Evolutionary conservation across 116 monocot species (phyloP).

Genomic region (Cymodocea nodosa): DNA sequence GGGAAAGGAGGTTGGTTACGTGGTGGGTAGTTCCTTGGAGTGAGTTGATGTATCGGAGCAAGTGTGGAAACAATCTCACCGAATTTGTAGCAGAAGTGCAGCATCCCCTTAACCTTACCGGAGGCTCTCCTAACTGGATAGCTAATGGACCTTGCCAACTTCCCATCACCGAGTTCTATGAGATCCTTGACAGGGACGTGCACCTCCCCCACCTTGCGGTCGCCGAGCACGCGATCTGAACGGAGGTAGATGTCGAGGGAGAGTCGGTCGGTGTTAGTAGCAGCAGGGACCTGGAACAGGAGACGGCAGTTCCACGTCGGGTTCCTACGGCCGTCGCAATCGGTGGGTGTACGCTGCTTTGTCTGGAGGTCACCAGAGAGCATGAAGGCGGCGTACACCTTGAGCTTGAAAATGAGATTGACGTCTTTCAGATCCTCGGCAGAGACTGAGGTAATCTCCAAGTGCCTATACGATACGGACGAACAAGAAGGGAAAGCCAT

Average conservation of each 20-base stretch:
- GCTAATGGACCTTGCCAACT: constrained; percentile 9
- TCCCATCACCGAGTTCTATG: background rate
- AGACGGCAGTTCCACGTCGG: constrained; percentile 44
- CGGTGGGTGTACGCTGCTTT: constrained; percentile 11
- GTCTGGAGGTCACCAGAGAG: constrained; percentile 8
- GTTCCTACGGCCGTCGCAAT: constrained; percentile 26
- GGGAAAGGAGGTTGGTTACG: background rate
- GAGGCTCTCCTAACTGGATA: constrained; percentile 21
- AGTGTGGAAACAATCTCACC: constrained; percentile 1
- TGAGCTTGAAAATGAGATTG: constrained; percentile 13
- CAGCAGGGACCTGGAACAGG: constrained; percentile 30
- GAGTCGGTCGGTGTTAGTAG: background rate
- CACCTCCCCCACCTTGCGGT: constrained; percentile 27
- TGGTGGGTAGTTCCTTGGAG: background rate
- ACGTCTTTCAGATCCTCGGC: constrained; percentile 20
- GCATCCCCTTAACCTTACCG: constrained; percentile 15
- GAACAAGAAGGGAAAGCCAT: background rate
- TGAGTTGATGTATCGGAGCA: background rate
- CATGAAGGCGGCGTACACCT: constrained; percentile 11
- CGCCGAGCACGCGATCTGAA: constrained; percentile 15
- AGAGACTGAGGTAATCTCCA: constrained; percentile 15
- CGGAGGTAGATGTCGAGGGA: constrained; percentile 29
- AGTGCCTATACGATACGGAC: background rate
- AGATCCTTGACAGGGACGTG: constrained; percentile 24
- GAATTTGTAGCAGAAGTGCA: constrained; percentile 29